Conservation (phyloP, 148 eudicot species). For the Fagopyrum esculentum region DNA sequence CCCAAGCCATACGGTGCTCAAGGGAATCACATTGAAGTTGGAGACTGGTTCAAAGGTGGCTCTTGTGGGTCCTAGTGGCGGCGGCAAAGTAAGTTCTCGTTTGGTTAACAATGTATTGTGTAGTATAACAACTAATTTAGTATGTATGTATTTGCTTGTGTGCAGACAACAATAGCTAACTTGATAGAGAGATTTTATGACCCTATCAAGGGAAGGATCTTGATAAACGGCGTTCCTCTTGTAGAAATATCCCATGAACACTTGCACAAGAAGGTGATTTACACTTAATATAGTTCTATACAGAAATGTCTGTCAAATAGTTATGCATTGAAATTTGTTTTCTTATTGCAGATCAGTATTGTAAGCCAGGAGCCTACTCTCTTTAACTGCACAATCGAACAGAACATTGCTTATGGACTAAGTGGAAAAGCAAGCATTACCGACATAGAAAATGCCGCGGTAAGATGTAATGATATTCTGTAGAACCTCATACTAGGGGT, state of each 20-base stretch:
- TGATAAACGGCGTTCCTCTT: slow-evolving; percentile 72
- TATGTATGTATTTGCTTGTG: background rate
- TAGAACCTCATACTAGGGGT: background rate
- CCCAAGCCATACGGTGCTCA: slow-evolving; percentile 75
- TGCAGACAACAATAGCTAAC: slow-evolving; percentile 93
- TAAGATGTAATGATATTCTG: slow-evolving; percentile 28
- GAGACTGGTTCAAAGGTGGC: slow-evolving; percentile 85
- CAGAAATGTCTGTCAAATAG: background rate
- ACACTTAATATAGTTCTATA: background rate
- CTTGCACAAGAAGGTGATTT: slow-evolving; percentile 66
- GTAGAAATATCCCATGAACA: slow-evolving; percentile 68
- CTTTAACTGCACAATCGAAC: slow-evolving; percentile 85
- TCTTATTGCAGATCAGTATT: slow-evolving; percentile 59
- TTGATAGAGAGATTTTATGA: slow-evolving; percentile 86
- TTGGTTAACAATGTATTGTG: background rate
- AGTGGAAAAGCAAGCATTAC: slow-evolving; percentile 57
- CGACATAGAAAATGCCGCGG: slow-evolving; percentile 85
- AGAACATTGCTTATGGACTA: slow-evolving; percentile 85
- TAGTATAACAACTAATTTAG: background rate
- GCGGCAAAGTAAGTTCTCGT: slow-evolving; percentile 60
- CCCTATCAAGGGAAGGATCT: slow-evolving; percentile 68
- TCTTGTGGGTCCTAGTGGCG: slow-evolving; percentile 96
- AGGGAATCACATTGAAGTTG: slow-evolving; percentile 74
- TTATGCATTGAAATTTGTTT: background rate
- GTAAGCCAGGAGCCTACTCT: slow-evolving; percentile 97